These are phyloP conservation scores for Pseudonectria buxi DNA, from an alignment of 2,329 filamentous ascomycete species.

Conservation along the genomic window DNA sequence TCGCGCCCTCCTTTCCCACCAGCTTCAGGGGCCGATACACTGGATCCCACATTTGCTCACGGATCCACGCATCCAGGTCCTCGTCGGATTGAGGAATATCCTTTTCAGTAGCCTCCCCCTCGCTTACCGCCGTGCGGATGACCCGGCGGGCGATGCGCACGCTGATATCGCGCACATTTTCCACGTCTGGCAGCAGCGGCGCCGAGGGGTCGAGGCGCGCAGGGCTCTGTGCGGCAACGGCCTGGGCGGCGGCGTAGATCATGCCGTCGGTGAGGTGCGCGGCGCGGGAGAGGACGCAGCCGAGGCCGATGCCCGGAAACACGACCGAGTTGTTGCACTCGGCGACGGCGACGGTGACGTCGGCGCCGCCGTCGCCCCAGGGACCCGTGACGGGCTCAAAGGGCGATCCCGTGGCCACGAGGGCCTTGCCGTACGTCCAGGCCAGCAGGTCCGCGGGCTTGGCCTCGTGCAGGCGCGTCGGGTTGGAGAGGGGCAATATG, in stretches of 20 bases:
- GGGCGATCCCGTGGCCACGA: conserved; percentile 78
- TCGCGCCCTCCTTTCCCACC: conserved; percentile 46
- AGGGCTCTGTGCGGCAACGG: conserved; percentile 64
- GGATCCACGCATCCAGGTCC: conserved; percentile 63
- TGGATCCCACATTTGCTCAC: conserved; percentile 74
- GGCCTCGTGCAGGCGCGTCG: conserved; percentile 77
- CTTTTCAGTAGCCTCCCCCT: conserved; percentile 58
- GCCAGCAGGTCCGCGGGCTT: conserved; percentile 66
- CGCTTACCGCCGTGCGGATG: conserved; percentile 62
- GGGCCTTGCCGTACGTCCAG: conserved; percentile 71
- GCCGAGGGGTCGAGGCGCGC: conserved; percentile 56
- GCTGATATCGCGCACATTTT: conserved; percentile 66
- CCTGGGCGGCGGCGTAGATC: conserved; percentile 73
- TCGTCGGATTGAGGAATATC: conserved; percentile 53
- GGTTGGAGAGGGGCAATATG: conserved; percentile 77
- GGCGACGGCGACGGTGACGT: conserved; percentile 47
- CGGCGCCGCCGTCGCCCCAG: conserved; percentile 41
- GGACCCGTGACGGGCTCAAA: conserved; percentile 65
- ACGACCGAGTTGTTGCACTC: conserved; percentile 87
- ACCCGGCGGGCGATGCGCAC: conserved; percentile 71
- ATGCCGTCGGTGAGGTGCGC: conserved; percentile 66
- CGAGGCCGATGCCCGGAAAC: conserved; percentile 81
- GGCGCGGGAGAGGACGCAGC: conserved; percentile 64
- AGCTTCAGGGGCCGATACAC: conserved; percentile 58
- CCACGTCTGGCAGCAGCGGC: conserved; percentile 70